Percentiles rank a stretch among this genome's conserved stretches.
Evolutionary conservation across 1,139 yeast species (phyloP).

Genomic region (Candida pseudoviswanathii): DNA sequence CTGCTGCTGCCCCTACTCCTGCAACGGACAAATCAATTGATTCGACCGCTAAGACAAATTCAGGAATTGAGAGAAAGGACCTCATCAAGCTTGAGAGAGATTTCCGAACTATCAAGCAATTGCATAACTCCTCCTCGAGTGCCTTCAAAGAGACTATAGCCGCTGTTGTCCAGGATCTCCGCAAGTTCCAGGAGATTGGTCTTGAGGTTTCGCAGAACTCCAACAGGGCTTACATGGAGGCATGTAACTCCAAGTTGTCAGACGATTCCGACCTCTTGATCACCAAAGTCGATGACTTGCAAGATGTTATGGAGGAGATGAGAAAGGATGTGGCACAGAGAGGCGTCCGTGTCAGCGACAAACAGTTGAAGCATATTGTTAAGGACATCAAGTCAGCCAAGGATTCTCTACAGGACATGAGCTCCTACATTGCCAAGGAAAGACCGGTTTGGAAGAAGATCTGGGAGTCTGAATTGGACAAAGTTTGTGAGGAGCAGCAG

Average conservation of each 20-base stretch:
- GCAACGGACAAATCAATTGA: not conserved
- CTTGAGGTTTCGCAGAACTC: constrained; percentile 45
- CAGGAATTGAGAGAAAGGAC: constrained; percentile 9
- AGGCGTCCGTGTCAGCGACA: constrained; percentile 80
- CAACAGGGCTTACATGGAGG: constrained; percentile 72
- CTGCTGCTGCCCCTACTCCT: constrained; percentile 1
- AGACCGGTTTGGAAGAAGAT: constrained; percentile 86
- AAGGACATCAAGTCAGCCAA: constrained; percentile 68
- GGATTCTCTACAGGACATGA: constrained; percentile 52
- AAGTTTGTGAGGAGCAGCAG: constrained; percentile 92
- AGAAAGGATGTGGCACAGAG: constrained; percentile 91
- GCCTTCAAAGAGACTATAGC: constrained; percentile 46
- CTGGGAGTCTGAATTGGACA: constrained; percentile 91
- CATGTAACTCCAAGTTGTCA: constrained; percentile 72
- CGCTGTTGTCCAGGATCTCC: constrained; percentile 49
- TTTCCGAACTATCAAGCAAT: constrained; percentile 63
- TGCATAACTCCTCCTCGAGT: constrained; percentile 50
- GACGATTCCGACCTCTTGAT: constrained; percentile 74
- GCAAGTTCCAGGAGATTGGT: constrained; percentile 49
- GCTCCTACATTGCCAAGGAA: constrained; percentile 65
- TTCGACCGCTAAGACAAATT: not conserved
- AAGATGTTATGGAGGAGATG: constrained; percentile 86
- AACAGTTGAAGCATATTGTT: constrained; percentile 67
- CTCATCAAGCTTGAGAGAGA: constrained; percentile 48
- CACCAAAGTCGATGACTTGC: constrained; percentile 86